Conservation (phyloP, 2,329 filamentous ascomycete species). For the Teratosphaeria destructans region DNA sequence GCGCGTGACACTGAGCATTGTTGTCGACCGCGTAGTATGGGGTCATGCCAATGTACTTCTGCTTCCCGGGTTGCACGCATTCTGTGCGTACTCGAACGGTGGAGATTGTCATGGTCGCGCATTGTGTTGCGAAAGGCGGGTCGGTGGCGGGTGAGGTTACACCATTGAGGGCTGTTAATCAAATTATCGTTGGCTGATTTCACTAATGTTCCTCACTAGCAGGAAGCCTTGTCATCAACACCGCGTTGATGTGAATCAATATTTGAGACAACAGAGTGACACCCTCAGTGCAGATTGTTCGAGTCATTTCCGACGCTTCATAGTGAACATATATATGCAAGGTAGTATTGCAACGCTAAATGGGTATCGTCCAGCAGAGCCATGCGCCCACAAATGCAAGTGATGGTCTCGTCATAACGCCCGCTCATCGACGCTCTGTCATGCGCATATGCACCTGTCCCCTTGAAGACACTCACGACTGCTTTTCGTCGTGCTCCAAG, state of each 20-base stretch:
- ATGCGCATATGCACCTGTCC: neutral
- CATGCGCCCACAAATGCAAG: constrained; percentile 1
- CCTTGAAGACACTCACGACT: neutral
- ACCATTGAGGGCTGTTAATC: neutral
- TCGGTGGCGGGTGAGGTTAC: neutral
- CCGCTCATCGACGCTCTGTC: neutral
- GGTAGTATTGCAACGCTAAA: neutral
- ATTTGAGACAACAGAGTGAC: neutral
- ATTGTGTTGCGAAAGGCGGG: neutral
- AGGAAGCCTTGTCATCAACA: too few relatives aligned
- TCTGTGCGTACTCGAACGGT: neutral
- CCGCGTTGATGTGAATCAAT: neutral
- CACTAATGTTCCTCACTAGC: too few relatives aligned
- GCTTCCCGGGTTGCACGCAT: neutral
- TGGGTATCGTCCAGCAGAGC: constrained; percentile 1
- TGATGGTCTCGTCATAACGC: neutral
- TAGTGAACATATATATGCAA: neutral
- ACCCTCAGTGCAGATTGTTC: neutral
- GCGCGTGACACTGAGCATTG: neutral
- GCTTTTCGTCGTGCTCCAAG: neutral
- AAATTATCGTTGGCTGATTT: neutral
- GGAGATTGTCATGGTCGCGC: neutral
- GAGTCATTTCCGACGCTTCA: neutral
- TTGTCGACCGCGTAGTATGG: neutral
- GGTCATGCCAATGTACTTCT: neutral